Evolutionary conservation across 2,329 filamentous ascomycete genomes (phyloP), one percentile per base, ranked within the genome.

Genomic region (Samsoniella hepiali): DNA sequence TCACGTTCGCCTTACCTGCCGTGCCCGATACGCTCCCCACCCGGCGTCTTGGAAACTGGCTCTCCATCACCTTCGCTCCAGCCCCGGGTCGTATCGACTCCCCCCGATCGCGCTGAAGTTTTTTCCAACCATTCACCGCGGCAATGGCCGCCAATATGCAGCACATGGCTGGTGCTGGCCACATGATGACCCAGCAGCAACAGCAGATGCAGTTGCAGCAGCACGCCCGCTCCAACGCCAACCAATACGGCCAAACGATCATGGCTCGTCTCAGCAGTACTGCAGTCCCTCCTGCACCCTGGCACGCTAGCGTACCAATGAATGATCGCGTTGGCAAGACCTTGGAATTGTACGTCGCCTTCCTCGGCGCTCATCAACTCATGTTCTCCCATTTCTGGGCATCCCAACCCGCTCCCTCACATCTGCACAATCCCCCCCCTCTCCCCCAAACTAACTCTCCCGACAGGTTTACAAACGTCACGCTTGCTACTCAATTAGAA

Each of bases 91-190:
- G 34, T 29, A 13, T 29, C 11, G 11, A 51, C 17, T 42, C n/a
- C 8, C 45, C 27, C 44, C 32, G 40, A 27, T 42, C 54, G 13
- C 22, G 22, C 53, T 45, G 22, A 49, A 44, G 34, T 63, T 32
- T 55, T 40, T 31, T 40, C 36, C 50, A 55, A 34, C 44, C 15
- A 40, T 54, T 45, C 51, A 44, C 60, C 63, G 80, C 80, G 78
- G 81, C 81, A 75, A 86, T 87, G 84, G 83, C 84, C 77, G 83
- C 81, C 72, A 85, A 84, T 69, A 81, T 86, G 76, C 80, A 81
- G 73, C 83, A 84, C 70, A 84, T 86, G 82, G 78, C 74, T 67
- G 78, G 76, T 72, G 76, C 77, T 38, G 59, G 59, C 51, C 59
- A 55, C 64, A 79, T 81, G 74, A 76, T 81, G 72, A 76, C 76